Evolutionary conservation across 169 alveolate species (phyloP).

Genomic region (Haemoproteus tartakovskyi): DNA sequence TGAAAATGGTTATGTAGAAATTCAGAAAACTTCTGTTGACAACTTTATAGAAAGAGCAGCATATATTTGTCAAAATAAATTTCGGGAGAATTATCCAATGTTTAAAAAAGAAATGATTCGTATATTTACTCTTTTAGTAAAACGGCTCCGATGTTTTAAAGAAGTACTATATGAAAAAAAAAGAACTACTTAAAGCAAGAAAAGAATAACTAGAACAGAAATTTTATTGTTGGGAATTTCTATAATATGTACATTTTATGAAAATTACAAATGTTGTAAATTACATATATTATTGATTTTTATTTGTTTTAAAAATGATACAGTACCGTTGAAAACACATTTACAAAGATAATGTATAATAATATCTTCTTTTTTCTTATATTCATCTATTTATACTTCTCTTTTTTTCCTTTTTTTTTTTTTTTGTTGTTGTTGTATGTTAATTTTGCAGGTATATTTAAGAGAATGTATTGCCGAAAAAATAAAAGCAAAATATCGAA

Average conservation of each 20-base stretch:
- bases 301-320: too few species aligned
- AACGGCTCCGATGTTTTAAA: conserved; percentile 27
- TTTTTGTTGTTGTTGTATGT: not conserved
- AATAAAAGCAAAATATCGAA: conserved; percentile 42
- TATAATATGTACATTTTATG: too few species aligned
- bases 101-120: conserved; percentile 29
- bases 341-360: too few species aligned
- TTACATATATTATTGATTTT: too few species aligned
- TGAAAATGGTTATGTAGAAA: conserved; percentile 58
- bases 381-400: too few species aligned
- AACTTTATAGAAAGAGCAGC: conserved; percentile 20
- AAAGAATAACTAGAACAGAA: not conserved
- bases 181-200: not conserved
- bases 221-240: too few species aligned
- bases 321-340: too few species aligned
- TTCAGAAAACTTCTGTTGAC: conserved; percentile 56
- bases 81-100: conserved; percentile 3
- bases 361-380: too few species aligned
- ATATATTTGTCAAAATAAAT: conserved; percentile 15
- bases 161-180: conserved; percentile 23
- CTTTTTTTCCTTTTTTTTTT: too few species aligned
- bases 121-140: conserved; percentile 22
- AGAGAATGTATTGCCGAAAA: conserved; percentile 50
- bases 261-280: too few species aligned
- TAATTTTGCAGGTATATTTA: conserved; percentile 32